Percentiles rank a stretch among this genome's conserved stretches.
These are phyloP conservation scores for Collybiopsis luxurians DNA, from an alignment of 768 basidiomycete genomes.

Conservation along the genomic window DNA sequence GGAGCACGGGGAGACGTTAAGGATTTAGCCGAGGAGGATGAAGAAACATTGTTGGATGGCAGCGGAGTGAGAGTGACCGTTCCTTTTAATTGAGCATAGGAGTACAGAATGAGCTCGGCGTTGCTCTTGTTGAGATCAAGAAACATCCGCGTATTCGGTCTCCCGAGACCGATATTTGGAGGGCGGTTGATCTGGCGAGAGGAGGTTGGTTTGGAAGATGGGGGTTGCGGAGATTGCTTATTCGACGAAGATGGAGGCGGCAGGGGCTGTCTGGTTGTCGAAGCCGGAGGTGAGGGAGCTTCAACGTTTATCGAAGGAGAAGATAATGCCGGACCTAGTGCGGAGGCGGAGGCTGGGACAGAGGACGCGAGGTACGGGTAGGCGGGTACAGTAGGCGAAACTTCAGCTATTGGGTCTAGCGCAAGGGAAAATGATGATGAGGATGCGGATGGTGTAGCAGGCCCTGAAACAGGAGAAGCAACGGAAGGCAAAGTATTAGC, in stretches of 20 bases:
- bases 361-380: conserved; percentile 21
- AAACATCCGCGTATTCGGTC: conserved; percentile 44
- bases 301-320: conserved; percentile 9
- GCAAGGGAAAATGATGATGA: conserved; percentile 46
- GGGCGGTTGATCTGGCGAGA: conserved; percentile 22
- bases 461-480: conserved; percentile 3
- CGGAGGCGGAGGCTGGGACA: conserved; percentile 7
- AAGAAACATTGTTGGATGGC: conserved; percentile 13
- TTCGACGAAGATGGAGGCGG: not conserved
- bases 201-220: not conserved
- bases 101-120: conserved; percentile 75
- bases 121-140: conserved; percentile 34
- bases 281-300: conserved; percentile 30
- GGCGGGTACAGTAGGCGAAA: conserved; percentile 5
- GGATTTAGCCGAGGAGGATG: not conserved
- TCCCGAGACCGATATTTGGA: conserved; percentile 38
- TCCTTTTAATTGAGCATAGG: conserved; percentile 80
- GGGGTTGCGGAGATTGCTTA: too few species aligned
- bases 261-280: conserved; percentile 20
- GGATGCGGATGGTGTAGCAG: conserved; percentile 35
- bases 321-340: conserved; percentile 5
- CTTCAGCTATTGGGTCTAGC: conserved; percentile 42
- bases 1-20: conserved; percentile 31
- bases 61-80: conserved; percentile 56
- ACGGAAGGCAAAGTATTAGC: not conserved